Base-by-base conservation (phyloP, 495 filamentous ascomycete species). In the Penicillium subrubescens region DNA sequence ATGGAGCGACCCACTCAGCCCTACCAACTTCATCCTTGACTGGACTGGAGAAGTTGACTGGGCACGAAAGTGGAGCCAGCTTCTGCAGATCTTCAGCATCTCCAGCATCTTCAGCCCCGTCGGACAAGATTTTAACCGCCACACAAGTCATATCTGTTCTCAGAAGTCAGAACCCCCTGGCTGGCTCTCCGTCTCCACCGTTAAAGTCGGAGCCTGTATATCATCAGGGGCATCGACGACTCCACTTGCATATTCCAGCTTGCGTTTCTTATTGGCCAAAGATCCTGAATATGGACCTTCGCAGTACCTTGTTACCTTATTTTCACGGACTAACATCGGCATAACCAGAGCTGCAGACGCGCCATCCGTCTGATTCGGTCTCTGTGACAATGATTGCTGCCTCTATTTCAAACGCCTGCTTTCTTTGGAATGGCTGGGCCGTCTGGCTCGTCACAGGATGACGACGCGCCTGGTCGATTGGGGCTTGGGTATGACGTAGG, bases 41-140 rank as follows among this genome's bases (percentile, higher is more conserved):
- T 33, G 5, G 31, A 33, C 31, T 33, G 31, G 31, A 33, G 31
- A 8, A 33, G 31, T 33, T 33, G 37, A 41, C 14, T 41, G 37
- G 37, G 43, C 8, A 21, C 7, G 43, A 21, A 7, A 10, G n/a
- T 44, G 43, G 43, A 19, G 8, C 58, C 57, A 46, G 34, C 15
- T 33, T 59, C 23, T 53, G 62, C 66, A 68, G 62, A 65, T 62
- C 62, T 48, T 48, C 50, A 56, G 34, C 54, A 65, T 62, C 62
- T 48, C 31, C 50, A 56, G 50, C 54, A 15, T 50, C 46, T 27
- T 25, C 46, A 35, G 39, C 37, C 29, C 44, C 59, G 39, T 27
- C 66, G 66, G 66, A 25, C 37, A 12, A 59, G 17, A 54, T 29
- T 62, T 68, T 68, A 68, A 11, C 66, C 66, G 66, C 44, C 10